These are phyloP conservation scores for Corymbia citriodora DNA, from an alignment of 441 rosid species.

Conservation along the genomic window DNA sequence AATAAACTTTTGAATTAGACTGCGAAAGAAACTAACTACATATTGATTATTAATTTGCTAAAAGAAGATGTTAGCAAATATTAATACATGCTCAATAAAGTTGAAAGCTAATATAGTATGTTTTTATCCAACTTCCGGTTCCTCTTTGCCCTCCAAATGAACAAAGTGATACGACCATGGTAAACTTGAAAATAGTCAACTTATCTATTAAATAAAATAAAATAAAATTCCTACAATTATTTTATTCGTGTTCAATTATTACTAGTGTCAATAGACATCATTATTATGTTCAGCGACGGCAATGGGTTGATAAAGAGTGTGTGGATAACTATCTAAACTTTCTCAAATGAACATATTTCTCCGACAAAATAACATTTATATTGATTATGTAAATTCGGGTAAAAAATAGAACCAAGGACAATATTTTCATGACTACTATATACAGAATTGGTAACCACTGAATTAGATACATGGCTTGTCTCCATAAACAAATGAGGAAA, in stretches of 20 bases:
- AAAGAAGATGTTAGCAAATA: background rate
- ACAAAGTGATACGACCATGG: background rate
- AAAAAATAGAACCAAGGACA: background rate
- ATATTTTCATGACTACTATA: background rate
- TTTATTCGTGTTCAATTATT: rapidly evolving
- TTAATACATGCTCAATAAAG: background rate
- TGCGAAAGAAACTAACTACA: background rate
- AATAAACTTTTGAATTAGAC: background rate
- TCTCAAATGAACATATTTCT: background rate
- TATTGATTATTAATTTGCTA: background rate
- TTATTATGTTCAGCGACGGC: background rate
- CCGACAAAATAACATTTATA: background rate
- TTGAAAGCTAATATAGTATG: background rate
- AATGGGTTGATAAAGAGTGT: background rate
- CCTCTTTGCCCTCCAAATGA: background rate
- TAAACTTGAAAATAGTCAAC: background rate
- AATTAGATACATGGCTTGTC: background rate
- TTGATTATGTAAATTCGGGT: background rate
- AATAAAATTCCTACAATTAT: background rate
- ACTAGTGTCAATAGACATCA: background rate
- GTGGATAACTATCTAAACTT: background rate
- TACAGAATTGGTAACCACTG: background rate
- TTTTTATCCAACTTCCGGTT: background rate
- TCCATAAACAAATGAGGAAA: background rate
- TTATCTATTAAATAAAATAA: background rate